A percentile compares a stretch with the other conserved stretches of the same genome.
Conservation (phyloP, 352 stramenopile species). For the Phytophthora cryptogea region DNA sequence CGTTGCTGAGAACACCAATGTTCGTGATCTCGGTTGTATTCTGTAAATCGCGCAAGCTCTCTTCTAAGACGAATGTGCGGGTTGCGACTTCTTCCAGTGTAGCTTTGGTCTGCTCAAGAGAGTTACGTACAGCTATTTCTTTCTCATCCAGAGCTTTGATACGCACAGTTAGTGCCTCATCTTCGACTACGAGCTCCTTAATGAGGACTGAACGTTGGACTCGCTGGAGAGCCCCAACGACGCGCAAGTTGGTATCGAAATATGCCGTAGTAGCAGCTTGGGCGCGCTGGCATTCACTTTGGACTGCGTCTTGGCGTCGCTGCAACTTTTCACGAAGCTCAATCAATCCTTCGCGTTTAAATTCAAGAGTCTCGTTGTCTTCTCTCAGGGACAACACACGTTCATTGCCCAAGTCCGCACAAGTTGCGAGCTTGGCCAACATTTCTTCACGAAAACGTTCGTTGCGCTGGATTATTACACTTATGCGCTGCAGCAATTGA, state of each 20-base stretch:
- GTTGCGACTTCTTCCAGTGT: constrained; percentile 44
- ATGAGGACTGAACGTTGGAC: constrained; percentile 50
- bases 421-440: constrained; percentile 39
- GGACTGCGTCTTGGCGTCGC: constrained; percentile 33
- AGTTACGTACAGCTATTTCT: constrained; percentile 10
- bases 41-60: constrained; percentile 34
- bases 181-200: constrained; percentile 45
- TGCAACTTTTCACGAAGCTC: constrained; percentile 37
- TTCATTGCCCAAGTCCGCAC: constrained; percentile 58
- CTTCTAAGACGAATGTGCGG: constrained; percentile 45
- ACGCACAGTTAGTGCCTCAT: constrained; percentile 16
- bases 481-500: constrained; percentile 65
- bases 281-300: constrained; percentile 42
- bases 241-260: constrained; percentile 61
- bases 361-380: constrained; percentile 56
- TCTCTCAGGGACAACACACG: constrained; percentile 59
- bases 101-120: constrained; percentile 27
- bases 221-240: constrained; percentile 60
- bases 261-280: constrained; percentile 45
- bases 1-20: neutral
- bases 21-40: constrained; percentile 24
- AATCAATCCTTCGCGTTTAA: constrained; percentile 35
- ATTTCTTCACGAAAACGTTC: constrained; percentile 59
- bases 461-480: constrained; percentile 73
- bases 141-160: constrained; percentile 40